Evolutionary conservation across 2,329 filamentous ascomycete species (phyloP).

Genomic region (Arthrocladium fulminans): DNA sequence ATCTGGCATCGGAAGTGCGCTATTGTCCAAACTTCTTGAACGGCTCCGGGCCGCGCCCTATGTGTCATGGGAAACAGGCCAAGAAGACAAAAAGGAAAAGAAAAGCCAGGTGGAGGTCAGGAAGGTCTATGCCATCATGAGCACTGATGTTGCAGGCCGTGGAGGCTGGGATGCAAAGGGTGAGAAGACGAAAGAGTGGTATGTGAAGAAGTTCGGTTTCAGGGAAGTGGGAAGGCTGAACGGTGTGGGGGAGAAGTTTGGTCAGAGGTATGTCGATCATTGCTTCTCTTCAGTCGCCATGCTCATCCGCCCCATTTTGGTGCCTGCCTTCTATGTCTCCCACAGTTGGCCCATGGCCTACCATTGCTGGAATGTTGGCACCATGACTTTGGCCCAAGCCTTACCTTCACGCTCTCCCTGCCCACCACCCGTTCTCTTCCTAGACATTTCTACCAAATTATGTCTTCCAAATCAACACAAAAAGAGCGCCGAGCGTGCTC

Average conservation of each 20-base stretch:
- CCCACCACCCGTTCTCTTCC: no score
- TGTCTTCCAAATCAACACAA: no score
- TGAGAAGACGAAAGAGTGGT: background rate
- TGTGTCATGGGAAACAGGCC: background rate
- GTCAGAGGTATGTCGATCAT: background rate
- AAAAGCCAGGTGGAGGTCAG: background rate
- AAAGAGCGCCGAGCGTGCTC: no score
- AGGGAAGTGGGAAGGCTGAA: background rate
- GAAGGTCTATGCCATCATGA: background rate
- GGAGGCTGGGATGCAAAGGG: background rate
- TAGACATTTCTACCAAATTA: no score
- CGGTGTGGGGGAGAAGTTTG: background rate
- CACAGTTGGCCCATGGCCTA: no score
- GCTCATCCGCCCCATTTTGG: background rate
- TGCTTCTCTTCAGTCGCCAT: background rate
- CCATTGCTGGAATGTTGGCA: no score
- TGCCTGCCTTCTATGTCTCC: background rate
- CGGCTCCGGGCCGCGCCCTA: background rate
- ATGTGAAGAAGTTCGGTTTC: background rate
- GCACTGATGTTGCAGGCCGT: background rate
- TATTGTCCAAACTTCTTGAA: background rate
- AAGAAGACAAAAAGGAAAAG: slow-evolving; percentile 1
- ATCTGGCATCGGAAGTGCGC: background rate
- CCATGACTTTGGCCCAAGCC: no score
- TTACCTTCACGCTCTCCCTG: no score